Base-by-base conservation (phyloP, 2,329 filamentous ascomycete species). In the Cordyceps militaris region DNA sequence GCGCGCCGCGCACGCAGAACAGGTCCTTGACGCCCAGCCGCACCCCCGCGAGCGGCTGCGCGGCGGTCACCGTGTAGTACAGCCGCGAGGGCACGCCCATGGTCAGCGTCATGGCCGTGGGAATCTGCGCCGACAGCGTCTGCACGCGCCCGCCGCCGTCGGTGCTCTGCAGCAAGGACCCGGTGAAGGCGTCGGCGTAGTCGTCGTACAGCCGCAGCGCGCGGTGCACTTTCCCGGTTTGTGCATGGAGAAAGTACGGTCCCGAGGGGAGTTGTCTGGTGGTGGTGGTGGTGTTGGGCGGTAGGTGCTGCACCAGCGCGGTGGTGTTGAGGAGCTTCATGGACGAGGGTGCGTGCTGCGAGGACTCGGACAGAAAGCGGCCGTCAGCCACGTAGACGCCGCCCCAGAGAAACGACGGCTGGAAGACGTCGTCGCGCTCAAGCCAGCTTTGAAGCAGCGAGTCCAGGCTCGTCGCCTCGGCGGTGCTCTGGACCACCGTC, bases 71-170 rank as follows among this genome's bases (percentile, higher is more conserved):
- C 2, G 74, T 78, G 67, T 74, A 83, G 69, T 85, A 85, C 0
- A 86, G 70, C 10, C 84, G 75, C 7, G 82, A 86, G 4, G 83
- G 83, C 0, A 87, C 84, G 63, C 58, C 75, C 32, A 79, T 63
- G 23, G 70, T 69, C 36, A 68, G 54, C 1, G 66, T 63, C 1
- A 62, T 62, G 2, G 66, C 64, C 14, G 63, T 62, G 4, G 64
- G 61, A 8, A 66, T 63, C 32, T 67, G 66, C 14, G 69, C 70
- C 1, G 69, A 68, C 26, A 72, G 57, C 8, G 66, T 50, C 59
- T 67, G 67, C 60, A 71, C 71, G 19, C 67, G 67, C 60, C 71
- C 71, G 19, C 55, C 61, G 24, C 68, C 70, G 1, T 68, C 62
- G 1, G 66, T 66, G 0, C 60, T 68, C 32, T 66, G 66, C 13